phyloP scores from a whole-genome alignment of 371 early-diverging fungal genomes.

The Mucor circinelloides region DNA sequence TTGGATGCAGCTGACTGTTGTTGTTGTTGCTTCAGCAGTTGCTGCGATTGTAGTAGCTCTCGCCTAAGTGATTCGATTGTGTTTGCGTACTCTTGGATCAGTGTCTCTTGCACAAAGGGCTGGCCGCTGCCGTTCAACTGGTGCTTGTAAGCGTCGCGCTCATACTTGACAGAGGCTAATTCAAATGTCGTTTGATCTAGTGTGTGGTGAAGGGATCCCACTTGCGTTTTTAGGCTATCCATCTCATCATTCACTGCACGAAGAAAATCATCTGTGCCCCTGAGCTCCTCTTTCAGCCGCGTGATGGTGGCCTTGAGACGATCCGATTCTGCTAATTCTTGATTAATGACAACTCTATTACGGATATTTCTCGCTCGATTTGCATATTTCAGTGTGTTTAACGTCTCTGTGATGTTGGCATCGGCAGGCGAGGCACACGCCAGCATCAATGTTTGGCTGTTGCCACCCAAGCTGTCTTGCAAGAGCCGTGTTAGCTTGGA shows the following conservation, averaged over 20 bases:
- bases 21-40: slow-evolving; percentile 7
- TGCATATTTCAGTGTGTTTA: slow-evolving; percentile 92
- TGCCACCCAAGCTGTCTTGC: slow-evolving; percentile 96
- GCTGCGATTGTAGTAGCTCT: slow-evolving; percentile 17
- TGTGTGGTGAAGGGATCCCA: slow-evolving; percentile 21
- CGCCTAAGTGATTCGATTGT: slow-evolving; percentile 24
- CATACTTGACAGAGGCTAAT: slow-evolving; percentile 27
- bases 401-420: slow-evolving; percentile 83
- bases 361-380: slow-evolving; percentile 87
- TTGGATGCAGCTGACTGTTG: not conserved
- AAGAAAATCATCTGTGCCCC: slow-evolving; percentile 39
- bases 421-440: slow-evolving; percentile 92
- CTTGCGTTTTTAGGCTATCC: slow-evolving; percentile 40
- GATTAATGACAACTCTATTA: slow-evolving; percentile 58
- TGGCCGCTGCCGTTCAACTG: slow-evolving; percentile 1
- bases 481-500: slow-evolving; percentile 98
- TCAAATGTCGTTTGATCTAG: slow-evolving; percentile 17
- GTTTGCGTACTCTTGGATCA: slow-evolving; percentile 23
- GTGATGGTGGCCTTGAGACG: slow-evolving; percentile 34
- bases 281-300: slow-evolving; percentile 41
- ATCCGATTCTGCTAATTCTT: slow-evolving; percentile 83
- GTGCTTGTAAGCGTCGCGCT: slow-evolving; percentile 26
- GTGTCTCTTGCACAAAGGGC: not conserved
- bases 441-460: slow-evolving; percentile 89
- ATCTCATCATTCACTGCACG: slow-evolving; percentile 50